Base-by-base conservation (phyloP, 768 basidiomycete genomes). In the Clitopilus passeckerianus region DNA sequence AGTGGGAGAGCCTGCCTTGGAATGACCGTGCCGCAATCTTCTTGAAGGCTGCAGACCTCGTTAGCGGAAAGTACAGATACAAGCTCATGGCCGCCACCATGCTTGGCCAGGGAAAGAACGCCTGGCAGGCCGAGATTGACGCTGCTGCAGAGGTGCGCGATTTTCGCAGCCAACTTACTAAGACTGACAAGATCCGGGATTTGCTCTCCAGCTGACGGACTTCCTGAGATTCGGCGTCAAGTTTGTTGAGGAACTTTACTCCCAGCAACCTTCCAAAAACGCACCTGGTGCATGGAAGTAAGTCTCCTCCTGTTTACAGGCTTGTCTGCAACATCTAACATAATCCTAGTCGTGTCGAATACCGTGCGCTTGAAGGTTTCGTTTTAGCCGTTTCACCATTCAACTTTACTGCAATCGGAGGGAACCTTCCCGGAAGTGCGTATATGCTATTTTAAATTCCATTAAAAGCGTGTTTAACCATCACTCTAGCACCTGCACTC, bases 111-210 rank as follows among this genome's bases (percentile, higher is more conserved):
- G 97, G 97, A 43, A 99, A 99, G 86, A 99, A 98, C 71, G 89
- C 83, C 15, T 99, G 97, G 97, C 97, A 99, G 77, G 97, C 97
- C 15, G 97, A 99, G 80, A 98, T 99, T 63, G 97, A 99, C 72
- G 93, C 97, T 57, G 97, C 95, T 16, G 96, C 97, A 4, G 97
- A 99, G 88, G 93, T 93, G 59, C 44, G 83, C 60, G 53, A 22
- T 33, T 22, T 16, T 59, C 56, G 16, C 16, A 27, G 54, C 24
- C 0, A 7, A 34, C 5, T 24, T 15, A 50, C 20, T n/a, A 50
- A 18, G 22, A 50, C 20, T 50, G 46, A 50, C 46, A 50, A 50
- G 46, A 35, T 66, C 57, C 34, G 54, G 27, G 35, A 30, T 23
- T 20, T 22, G 43, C 10, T 43, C 23, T 63, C 34, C 66, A 86